Conservation (phyloP, 805 yeast species). For the Pichia ethanolica region DNA sequence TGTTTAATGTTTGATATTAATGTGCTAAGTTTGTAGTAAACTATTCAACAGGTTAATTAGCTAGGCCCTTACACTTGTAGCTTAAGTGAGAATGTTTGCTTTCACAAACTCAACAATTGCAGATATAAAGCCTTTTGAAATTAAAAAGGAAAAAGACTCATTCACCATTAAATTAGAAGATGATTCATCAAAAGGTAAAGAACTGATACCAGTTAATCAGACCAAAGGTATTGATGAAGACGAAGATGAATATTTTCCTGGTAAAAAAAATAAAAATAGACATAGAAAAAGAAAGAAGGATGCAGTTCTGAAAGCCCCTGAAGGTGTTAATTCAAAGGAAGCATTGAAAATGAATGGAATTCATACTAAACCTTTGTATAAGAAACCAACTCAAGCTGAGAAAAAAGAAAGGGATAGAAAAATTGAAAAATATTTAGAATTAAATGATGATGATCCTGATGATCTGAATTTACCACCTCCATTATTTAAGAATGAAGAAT, state of each 20-base stretch:
- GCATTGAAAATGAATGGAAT: conserved; percentile 8
- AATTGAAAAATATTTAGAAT: conserved; percentile 1
- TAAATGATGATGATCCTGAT: conserved; percentile 3
- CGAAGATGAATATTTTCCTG: conserved; percentile 7
- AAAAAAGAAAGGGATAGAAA: conserved; percentile 1
- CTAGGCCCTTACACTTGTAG: background rate
- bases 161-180: background rate
- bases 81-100: background rate
- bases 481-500: background rate
- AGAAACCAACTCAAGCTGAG: conserved; percentile 1
- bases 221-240: background rate
- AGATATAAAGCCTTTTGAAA: background rate
- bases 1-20: too few relatives aligned
- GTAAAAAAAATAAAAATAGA: conserved; percentile 4
- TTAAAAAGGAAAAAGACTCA: background rate
- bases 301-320: conserved; percentile 7
- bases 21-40: too few relatives aligned
- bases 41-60: too few relatives aligned
- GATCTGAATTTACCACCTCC: conserved; percentile 2
- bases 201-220: background rate
- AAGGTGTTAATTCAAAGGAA: background rate
- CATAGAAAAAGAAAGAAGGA: conserved; percentile 6
- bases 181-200: background rate
- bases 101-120: background rate
- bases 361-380: conserved; percentile 1